Evolutionary conservation across 495 filamentous ascomycete species (phyloP).

Genomic region (Penicilliopsis zonata): DNA sequence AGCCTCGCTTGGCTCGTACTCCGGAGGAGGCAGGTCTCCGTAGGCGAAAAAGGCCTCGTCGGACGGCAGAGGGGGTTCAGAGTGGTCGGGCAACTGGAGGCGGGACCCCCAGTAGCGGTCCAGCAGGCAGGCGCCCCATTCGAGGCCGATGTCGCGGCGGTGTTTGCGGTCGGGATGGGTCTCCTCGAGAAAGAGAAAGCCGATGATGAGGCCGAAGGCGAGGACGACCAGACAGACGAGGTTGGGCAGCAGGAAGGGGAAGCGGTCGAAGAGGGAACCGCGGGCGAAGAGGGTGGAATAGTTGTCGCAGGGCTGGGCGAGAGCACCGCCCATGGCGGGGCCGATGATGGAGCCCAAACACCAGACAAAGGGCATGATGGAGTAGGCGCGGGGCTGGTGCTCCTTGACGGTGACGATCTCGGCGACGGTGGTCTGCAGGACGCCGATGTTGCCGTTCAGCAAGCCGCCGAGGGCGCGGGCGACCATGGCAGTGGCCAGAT

Average conservation of each 20-base stretch:
- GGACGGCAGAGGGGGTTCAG: constrained; percentile 19
- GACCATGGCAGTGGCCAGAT: constrained; percentile 69
- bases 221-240: constrained; percentile 77
- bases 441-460: constrained; percentile 92
- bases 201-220: constrained; percentile 64
- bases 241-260: constrained; percentile 89
- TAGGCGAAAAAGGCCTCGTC: constrained; percentile 40
- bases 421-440: constrained; percentile 87
- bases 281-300: constrained; percentile 66
- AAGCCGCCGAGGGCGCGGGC: constrained; percentile 83
- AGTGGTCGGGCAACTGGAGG: constrained; percentile 21
- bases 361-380: constrained; percentile 98
- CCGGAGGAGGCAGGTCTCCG: constrained; percentile 46
- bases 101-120: constrained; percentile 31
- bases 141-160: constrained; percentile 61
- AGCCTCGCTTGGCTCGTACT: constrained; percentile 51
- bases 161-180: constrained; percentile 78
- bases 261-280: constrained; percentile 67
- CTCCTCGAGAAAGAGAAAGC: constrained; percentile 86
- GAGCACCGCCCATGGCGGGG: constrained; percentile 75
- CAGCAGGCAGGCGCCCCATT: constrained; percentile 65
- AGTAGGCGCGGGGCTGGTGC: constrained; percentile 84
- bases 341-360: constrained; percentile 88
- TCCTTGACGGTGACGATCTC: constrained; percentile 86
- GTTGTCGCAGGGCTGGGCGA: constrained; percentile 73